Evolutionary conservation across 2,329 filamentous ascomycete species (phyloP), one percentile per base, ranked within the genome.

Genomic region (Fusarium hainanense): DNA sequence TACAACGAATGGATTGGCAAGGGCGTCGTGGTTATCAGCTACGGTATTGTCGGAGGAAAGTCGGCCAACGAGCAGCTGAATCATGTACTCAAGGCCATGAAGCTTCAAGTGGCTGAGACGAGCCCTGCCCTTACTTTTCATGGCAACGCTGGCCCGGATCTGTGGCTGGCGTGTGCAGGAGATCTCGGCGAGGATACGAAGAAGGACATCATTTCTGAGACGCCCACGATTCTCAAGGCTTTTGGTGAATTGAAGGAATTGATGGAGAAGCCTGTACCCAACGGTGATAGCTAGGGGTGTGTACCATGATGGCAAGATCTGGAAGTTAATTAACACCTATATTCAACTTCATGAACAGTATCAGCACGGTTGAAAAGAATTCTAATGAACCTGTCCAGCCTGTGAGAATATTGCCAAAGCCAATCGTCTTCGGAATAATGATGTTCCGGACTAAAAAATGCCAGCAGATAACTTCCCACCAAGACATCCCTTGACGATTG

Each of bases 1-100:
- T 84, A 82, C 69, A 78, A 89, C 70, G 87, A 89, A 73, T 89
- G 86, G 66, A 40, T 44, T 4, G 69, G 66, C 3, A 71, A 72
- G 27, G 48, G 66, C 3, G 69, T 55, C 6, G 16, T 58, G 7
- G 48, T 71, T 3, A 37, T 71, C 11, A 71, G 66, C 8, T 71
- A 72, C 7, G 69, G 69, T 3, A 70, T 72, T 6, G 12, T 37
- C 4, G 69, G 65, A n/a, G 68, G 68, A 2, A 54, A 10, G 0
- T 2, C 43, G 4, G 57, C 69, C 2, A 66, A 34, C 7, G 50
- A 51, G 3, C 21, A 46, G 2, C 43, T 71, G 2, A 42, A 63
- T 2, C 25, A 25, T 4, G 46, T 49, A 0, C 16, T 71, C 3
- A 58, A 47, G 3, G 56, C 57, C 4, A 72, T 71, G 69, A 63